phyloP scores from a whole-genome alignment of 495 filamentous ascomycete species.

The Mycothermus thermophilus region DNA sequence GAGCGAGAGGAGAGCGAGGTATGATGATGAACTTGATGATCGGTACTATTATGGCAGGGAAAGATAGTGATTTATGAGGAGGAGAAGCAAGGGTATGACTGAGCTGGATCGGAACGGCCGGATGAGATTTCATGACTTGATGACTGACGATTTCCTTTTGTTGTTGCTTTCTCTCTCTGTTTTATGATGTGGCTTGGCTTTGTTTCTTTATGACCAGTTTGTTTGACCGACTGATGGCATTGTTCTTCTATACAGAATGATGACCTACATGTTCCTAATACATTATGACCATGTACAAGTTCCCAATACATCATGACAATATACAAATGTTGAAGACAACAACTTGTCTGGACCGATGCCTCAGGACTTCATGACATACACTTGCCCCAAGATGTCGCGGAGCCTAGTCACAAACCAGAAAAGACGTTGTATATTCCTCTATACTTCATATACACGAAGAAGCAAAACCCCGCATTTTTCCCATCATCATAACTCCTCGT shows the following conservation, averaged over 20 bases:
- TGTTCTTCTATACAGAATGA: too few species aligned
- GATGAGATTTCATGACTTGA: conserved; percentile 8
- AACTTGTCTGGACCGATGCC: too few species aligned
- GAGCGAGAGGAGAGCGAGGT: neutral
- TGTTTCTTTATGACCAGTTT: neutral
- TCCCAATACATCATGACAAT: too few species aligned
- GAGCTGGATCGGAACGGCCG: neutral
- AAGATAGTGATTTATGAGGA: conserved; percentile 8
- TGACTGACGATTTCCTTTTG: conserved; percentile 7
- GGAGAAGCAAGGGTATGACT: neutral
- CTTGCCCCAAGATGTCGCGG: too few species aligned
- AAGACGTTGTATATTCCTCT: too few species aligned
- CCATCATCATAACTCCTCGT: conserved; percentile 24
- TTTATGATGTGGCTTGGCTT: conserved; percentile 2
- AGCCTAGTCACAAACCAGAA: too few species aligned
- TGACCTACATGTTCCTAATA: too few species aligned
- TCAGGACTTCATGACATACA: too few species aligned
- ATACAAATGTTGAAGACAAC: too few species aligned
- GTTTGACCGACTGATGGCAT: neutral
- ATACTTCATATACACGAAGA: too few species aligned
- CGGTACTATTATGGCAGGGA: conserved; percentile 8
- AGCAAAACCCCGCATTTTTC: too few species aligned
- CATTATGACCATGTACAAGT: too few species aligned
- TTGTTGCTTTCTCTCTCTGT: neutral
- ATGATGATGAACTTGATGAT: conserved; percentile 8